These are phyloP conservation scores for Tritrichomonas foetus DNA, from an alignment of 208 protist species.

Conservation along the genomic window DNA sequence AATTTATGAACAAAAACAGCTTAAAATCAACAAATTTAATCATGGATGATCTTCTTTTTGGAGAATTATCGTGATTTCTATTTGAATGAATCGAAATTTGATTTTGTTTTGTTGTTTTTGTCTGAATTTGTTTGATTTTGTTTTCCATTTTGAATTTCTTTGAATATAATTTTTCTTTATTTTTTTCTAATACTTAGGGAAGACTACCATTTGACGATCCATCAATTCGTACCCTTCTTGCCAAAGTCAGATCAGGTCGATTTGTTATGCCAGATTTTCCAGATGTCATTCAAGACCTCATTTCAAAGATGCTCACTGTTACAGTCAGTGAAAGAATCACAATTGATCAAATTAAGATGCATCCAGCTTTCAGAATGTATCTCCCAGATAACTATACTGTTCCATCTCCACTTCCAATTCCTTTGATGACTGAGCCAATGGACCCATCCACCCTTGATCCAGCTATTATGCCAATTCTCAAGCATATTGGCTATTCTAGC, in stretches of 20 bases:
- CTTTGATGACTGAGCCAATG: neutral
- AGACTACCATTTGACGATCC: constrained; percentile 36
- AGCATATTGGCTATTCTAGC: neutral
- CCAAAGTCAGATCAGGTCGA: neutral
- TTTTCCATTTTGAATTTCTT: neutral
- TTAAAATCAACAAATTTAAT: no score
- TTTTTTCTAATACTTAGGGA: constrained; percentile 4
- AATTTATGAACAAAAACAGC: no score
- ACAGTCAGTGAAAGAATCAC: constrained; percentile 7
- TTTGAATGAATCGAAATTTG: neutral
- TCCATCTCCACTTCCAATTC: neutral
- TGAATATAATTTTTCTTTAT: neutral
- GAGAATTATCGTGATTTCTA: no score
- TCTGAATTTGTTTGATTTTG: neutral
- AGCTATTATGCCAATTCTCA: neutral
- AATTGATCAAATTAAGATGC: constrained; percentile 43
- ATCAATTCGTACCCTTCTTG: neutral
- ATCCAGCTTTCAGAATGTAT: constrained; percentile 42
- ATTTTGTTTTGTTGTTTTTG: neutral
- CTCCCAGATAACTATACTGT: neutral
- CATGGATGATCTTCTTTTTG: no score
- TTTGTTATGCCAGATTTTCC: constrained; percentile 35
- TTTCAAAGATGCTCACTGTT: constrained; percentile 43
- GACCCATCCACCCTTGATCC: neutral
- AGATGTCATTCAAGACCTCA: constrained; percentile 38